A percentile compares a stretch with the other conserved stretches of the same genome.
Conservation (phyloP, 257 asterid genomes). For the Solanum sitiens region DNA sequence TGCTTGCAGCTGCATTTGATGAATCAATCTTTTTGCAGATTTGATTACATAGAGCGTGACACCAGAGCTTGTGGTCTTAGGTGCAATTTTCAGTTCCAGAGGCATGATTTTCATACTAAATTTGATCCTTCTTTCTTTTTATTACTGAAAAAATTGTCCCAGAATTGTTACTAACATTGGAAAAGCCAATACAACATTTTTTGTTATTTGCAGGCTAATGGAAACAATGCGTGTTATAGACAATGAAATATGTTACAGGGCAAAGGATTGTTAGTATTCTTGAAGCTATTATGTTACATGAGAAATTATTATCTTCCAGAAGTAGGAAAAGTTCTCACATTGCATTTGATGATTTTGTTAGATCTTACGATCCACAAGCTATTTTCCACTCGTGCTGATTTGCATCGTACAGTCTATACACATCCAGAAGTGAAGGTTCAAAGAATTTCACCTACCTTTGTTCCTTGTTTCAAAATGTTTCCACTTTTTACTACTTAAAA, state of each 20-base stretch:
- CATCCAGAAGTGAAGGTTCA: slow-evolving; percentile 86
- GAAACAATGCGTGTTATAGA: slow-evolving; percentile 82
- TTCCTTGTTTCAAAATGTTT: background rate
- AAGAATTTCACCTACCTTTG: background rate
- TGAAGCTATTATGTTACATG: background rate
- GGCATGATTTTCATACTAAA: background rate
- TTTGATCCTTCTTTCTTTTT: background rate
- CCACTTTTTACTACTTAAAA: background rate
- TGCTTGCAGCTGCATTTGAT: background rate
- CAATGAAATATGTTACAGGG: slow-evolving; percentile 88
- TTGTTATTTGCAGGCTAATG: slow-evolving; percentile 48
- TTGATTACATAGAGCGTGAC: slow-evolving; percentile 87
- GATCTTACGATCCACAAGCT: slow-evolving; percentile 89
- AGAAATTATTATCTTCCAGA: background rate
- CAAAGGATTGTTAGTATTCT: slow-evolving; percentile 75
- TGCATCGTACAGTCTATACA: slow-evolving; percentile 67
- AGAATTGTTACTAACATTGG: background rate
- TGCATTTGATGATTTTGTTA: slow-evolving; percentile 6
- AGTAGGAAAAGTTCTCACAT: background rate
- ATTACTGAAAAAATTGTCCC: background rate
- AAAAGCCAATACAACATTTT: slow-evolving; percentile 2
- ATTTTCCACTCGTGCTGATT: slow-evolving; percentile 82
- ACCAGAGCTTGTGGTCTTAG: slow-evolving; percentile 93
- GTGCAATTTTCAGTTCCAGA: slow-evolving; percentile 63
- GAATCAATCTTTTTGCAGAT: slow-evolving; percentile 32